Evolutionary conservation across 371 early-diverging fungal species (phyloP), one percentile per base, ranked within the genome.

Genomic region (Rhizopus stolonifer): DNA sequence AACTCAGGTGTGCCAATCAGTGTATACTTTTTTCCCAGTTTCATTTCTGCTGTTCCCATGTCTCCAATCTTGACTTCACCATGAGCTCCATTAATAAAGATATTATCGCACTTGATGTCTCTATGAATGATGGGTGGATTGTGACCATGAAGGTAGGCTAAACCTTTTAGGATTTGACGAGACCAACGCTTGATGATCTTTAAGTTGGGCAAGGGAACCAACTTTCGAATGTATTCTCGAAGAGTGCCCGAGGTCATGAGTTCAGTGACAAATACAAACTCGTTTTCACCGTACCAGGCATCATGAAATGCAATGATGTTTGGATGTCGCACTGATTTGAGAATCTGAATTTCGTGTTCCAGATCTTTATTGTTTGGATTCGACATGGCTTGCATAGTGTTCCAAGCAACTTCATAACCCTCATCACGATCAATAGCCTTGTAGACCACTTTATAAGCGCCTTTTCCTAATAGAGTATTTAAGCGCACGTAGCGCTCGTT

Each of bases 321-420:
- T 15, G 88, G 88, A 64, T 92, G 92, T 31, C 89, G 81, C 15
- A 96, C 83, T 17, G 75, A 76, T 66, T 90, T 86, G 29, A 96
- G 70, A 49, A 92, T 89, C 59, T 85, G 85, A 43, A 92, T 85
- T 62, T 92, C 92, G 58, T 87, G 85, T 56, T 81, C 80, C 56
- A 92, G 74, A 44, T 86, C 86, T 51, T 82, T 80, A 52, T 78
- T 81, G 52, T 86, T 85, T 31, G 45, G 44, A 10, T 54, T 57
- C 23, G 67, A 58, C 8, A 70, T 79, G 39, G 83, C 82, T 61
- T 76, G 82, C 58, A 83, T 75, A 21, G 79, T 78, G 67, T 94
- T 94, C 94, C 95, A 96, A 14, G 96, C 96, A 6, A 96, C 94
- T 67, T 94, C 95, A 26, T 89, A 85, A 24, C 95, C 95, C 65